Conservation (phyloP, 805 yeast species). For the Pichia occidentalis region DNA sequence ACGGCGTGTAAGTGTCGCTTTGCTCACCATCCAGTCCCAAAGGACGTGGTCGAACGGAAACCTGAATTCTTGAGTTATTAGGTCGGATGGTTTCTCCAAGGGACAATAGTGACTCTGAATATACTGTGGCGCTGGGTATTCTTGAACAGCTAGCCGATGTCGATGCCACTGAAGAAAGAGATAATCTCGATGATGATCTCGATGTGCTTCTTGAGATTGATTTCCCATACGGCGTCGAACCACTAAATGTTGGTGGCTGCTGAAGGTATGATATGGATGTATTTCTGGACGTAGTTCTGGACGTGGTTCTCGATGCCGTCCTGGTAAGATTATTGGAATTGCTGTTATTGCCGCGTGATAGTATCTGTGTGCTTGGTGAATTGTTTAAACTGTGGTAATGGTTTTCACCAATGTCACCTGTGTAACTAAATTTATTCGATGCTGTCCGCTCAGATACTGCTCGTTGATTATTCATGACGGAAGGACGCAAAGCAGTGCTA, state of each 20-base stretch:
- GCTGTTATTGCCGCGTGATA: background rate
- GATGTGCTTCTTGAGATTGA: slow-evolving; percentile 9
- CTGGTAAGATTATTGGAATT: slow-evolving; percentile 5
- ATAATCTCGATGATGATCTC: slow-evolving; percentile 12
- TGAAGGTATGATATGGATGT: slow-evolving; percentile 1
- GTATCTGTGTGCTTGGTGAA: background rate
- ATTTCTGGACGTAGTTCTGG: no score
- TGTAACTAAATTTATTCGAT: no score
- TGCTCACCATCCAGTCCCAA: slow-evolving; percentile 20
- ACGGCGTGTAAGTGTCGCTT: slow-evolving; percentile 16
- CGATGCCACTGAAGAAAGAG: slow-evolving; percentile 8
- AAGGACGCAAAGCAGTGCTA: slow-evolving; percentile 1
- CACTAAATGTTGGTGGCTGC: slow-evolving; percentile 3
- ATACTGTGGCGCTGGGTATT: slow-evolving; percentile 2
- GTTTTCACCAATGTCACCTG: no score
- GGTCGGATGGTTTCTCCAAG: background rate
- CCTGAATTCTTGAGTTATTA: slow-evolving; percentile 41
- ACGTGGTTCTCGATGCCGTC: slow-evolving; percentile 1
- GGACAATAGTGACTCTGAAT: slow-evolving; percentile 4
- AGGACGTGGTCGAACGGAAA: slow-evolving; percentile 75
- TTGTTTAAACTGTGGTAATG: background rate
- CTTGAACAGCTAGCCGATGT: slow-evolving; percentile 7
- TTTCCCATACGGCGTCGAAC: slow-evolving; percentile 4
- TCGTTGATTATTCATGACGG: slow-evolving; percentile 1
- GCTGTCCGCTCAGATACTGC: slow-evolving; percentile 1